A percentile compares a stretch with the other conserved stretches of the same genome.
Evolutionary conservation across 176 grass and related monocot species (phyloP).

Genomic region (Luzula sylvatica): DNA sequence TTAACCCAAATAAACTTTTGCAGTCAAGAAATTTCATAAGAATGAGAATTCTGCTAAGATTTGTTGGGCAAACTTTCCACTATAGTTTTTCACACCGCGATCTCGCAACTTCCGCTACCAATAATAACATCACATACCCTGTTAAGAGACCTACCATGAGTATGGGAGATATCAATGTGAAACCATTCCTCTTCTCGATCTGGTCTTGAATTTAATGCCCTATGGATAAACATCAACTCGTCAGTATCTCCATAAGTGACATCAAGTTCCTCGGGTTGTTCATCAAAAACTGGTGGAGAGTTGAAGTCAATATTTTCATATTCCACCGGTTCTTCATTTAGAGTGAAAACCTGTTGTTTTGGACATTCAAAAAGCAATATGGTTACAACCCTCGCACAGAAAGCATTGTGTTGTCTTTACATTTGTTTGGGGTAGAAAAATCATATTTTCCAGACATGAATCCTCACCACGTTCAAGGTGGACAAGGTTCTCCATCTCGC

Average conservation of each 20-base stretch:
- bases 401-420: too few relatives aligned
- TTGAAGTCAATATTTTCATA: neutral
- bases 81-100: neutral
- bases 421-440: too few relatives aligned
- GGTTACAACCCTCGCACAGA: neutral
- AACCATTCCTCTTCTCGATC: neutral
- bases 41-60: neutral
- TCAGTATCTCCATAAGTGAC: neutral
- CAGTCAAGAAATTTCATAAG: constrained; percentile 1
- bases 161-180: too few relatives aligned
- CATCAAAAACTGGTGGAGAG: neutral
- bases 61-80: neutral
- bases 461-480: too few relatives aligned
- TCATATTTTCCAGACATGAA: too few relatives aligned
- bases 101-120: constrained; percentile 12
- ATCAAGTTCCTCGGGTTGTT: neutral
- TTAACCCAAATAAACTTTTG: neutral
- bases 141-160: too few relatives aligned
- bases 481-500: too few relatives aligned
- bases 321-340: neutral
- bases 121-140: constrained; percentile 16
- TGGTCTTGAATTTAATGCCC: neutral
- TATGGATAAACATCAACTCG: neutral
- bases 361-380: neutral
- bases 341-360: neutral